phyloP scores from a whole-genome alignment of 352 stramenopile species.

The Phytophthora constricta region DNA sequence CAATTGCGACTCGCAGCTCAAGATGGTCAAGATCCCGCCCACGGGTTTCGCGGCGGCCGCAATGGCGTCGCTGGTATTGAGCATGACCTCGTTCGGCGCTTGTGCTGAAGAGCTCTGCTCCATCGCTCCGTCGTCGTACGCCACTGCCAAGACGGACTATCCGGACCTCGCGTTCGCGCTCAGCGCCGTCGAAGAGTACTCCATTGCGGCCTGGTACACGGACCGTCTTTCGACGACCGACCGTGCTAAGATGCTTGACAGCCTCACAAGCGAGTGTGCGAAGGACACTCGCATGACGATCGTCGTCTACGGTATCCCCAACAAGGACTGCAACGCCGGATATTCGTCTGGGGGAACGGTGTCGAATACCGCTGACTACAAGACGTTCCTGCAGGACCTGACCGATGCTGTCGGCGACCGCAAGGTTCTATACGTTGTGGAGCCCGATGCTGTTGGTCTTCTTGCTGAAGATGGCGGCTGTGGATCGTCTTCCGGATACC shows the following conservation, averaged over 20 bases:
- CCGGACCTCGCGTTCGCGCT: slow-evolving; percentile 46
- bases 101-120: slow-evolving; percentile 44
- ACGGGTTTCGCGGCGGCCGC: slow-evolving; percentile 1
- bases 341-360: slow-evolving; percentile 53
- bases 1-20: slow-evolving; percentile 10
- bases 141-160: slow-evolving; percentile 36
- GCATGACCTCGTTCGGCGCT: slow-evolving; percentile 15
- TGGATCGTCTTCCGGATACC: slow-evolving; percentile 43
- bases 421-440: slow-evolving; percentile 75
- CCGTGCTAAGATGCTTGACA: slow-evolving; percentile 25
- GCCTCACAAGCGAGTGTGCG: slow-evolving; percentile 37
- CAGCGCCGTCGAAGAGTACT: slow-evolving; percentile 37
- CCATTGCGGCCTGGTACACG: slow-evolving; percentile 61
- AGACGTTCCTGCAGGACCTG: slow-evolving; percentile 51
- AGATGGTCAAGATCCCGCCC: slow-evolving; percentile 25
- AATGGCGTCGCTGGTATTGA: slow-evolving; percentile 22
- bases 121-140: slow-evolving; percentile 44
- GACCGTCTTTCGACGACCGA: slow-evolving; percentile 45
- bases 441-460: slow-evolving; percentile 66
- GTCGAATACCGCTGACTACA: slow-evolving; percentile 51
- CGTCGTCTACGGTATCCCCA: slow-evolving; percentile 75
- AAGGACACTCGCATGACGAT: slow-evolving; percentile 48
- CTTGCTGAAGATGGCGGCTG: slow-evolving; percentile 56
- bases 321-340: slow-evolving; percentile 73
- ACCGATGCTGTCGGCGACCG: slow-evolving; percentile 46